phyloP scores from a whole-genome alignment of 495 filamentous ascomycete species.

The Trichoderma virens region DNA sequence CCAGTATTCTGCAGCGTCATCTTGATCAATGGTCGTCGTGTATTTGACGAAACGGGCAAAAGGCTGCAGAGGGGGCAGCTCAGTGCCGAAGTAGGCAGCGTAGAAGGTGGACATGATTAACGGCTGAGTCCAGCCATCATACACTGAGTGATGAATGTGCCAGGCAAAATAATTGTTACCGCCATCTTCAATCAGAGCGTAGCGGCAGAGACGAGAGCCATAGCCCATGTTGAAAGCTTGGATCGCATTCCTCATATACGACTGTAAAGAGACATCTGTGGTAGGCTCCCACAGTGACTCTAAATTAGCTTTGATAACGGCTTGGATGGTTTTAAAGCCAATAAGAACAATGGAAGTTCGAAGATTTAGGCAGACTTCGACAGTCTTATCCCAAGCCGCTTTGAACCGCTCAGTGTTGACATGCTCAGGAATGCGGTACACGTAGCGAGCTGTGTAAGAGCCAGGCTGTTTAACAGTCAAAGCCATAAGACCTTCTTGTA shows the following conservation, averaged over 20 bases:
- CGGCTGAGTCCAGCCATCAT: not conserved
- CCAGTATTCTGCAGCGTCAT: constrained; percentile 10
- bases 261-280: not conserved
- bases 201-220: constrained; percentile 18
- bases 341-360: constrained; percentile 53
- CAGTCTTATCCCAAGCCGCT: constrained; percentile 42
- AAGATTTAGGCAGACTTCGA: constrained; percentile 53
- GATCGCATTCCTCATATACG: not conserved
- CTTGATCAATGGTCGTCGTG: not conserved
- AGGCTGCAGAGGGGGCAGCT: constrained; percentile 4
- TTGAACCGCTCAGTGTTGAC: constrained; percentile 37
- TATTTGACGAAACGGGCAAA: constrained; percentile 5
- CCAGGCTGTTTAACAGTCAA: constrained; percentile 17
- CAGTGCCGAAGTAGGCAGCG: not conserved
- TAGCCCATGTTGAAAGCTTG: constrained; percentile 4
- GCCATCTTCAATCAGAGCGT: constrained; percentile 17
- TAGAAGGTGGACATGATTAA: not conserved
- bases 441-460: constrained; percentile 37
- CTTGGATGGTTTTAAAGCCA: constrained; percentile 16
- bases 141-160: constrained; percentile 25
- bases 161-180: constrained; percentile 36
- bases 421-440: constrained; percentile 14
- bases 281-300: constrained; percentile 12
- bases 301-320: constrained; percentile 15
- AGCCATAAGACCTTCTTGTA: constrained; percentile 43